phyloP scores from a whole-genome alignment of 106 monocot genomes.

The Narthecium ossifragum region DNA sequence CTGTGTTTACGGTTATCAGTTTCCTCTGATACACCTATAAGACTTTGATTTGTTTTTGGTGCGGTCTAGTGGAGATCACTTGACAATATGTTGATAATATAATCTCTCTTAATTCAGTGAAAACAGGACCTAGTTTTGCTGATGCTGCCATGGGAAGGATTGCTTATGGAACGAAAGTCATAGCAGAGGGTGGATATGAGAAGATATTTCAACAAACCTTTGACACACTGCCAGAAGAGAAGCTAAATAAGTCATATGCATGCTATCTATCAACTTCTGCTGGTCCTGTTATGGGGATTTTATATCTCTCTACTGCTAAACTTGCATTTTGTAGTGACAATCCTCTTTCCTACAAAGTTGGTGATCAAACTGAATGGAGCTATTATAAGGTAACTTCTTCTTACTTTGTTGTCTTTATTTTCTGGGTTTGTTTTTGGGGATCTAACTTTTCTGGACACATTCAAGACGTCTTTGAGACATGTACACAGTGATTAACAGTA shows the following conservation, averaged over 20 bases:
- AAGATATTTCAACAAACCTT: slow-evolving; percentile 13
- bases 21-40: too few species aligned
- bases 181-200: slow-evolving; percentile 15
- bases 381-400: slow-evolving; percentile 5
- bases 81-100: too few species aligned
- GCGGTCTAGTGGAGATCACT: too few species aligned
- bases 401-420: neutral
- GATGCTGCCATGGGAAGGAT: slow-evolving; percentile 11
- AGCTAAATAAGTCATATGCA: slow-evolving; percentile 5
- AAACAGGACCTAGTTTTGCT: slow-evolving; percentile 10
- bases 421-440: too few species aligned
- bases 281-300: slow-evolving; percentile 12
- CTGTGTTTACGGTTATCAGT: too few species aligned
- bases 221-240: slow-evolving; percentile 9
- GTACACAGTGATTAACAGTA: too few species aligned
- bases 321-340: slow-evolving; percentile 12
- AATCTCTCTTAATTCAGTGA: slow-evolving; percentile 7
- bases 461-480: too few species aligned
- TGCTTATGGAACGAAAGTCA: slow-evolving; percentile 9
- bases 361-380: slow-evolving; percentile 14
- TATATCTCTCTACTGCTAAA: slow-evolving; percentile 10
- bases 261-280: slow-evolving; percentile 11
- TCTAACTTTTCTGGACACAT: too few species aligned
- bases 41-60: too few species aligned
- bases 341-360: slow-evolving; percentile 13